These are phyloP conservation scores for Botrytis hyacinthi DNA, from an alignment of 2,329 filamentous ascomycete species.

Conservation along the genomic window DNA sequence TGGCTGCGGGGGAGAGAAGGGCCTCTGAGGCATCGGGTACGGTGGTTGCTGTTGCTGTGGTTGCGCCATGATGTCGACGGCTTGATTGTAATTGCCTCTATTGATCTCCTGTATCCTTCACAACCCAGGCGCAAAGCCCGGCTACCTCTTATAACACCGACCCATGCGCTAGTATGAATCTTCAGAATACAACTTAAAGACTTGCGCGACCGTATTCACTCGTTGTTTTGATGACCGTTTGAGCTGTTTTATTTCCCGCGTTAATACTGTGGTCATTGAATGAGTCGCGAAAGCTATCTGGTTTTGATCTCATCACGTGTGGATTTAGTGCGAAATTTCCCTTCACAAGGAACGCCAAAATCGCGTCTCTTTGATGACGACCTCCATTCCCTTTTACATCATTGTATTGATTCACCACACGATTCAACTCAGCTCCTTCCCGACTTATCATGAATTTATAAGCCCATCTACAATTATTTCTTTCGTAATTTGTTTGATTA, in stretches of 20 bases:
- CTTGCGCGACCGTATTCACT: constrained; percentile 18
- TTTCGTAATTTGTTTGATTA: neutral
- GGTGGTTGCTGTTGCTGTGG: constrained; percentile 40
- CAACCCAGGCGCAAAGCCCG: constrained; percentile 38
- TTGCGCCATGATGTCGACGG: constrained; percentile 37
- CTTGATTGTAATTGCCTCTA: constrained; percentile 23
- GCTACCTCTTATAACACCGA: constrained; percentile 29
- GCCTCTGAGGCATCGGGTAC: constrained; percentile 47
- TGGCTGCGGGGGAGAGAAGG: constrained; percentile 62
- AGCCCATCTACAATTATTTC: neutral
- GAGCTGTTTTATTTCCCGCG: constrained; percentile 1
- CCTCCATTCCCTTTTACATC: neutral
- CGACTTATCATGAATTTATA: neutral
- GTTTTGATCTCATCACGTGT: constrained; percentile 16
- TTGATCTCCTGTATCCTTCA: constrained; percentile 29
- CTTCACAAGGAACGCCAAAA: constrained; percentile 13
- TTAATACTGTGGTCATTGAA: constrained; percentile 18
- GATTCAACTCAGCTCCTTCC: neutral
- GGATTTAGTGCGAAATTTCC: constrained; percentile 5
- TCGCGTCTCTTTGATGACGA: constrained; percentile 19
- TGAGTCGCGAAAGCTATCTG: constrained; percentile 21
- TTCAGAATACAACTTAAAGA: neutral
- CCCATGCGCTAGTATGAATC: constrained; percentile 31
- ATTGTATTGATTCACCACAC: neutral
- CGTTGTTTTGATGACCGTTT: constrained; percentile 21